phyloP scores from a whole-genome alignment of 805 yeast genomes.

The Zygosaccharomyces lentus region DNA sequence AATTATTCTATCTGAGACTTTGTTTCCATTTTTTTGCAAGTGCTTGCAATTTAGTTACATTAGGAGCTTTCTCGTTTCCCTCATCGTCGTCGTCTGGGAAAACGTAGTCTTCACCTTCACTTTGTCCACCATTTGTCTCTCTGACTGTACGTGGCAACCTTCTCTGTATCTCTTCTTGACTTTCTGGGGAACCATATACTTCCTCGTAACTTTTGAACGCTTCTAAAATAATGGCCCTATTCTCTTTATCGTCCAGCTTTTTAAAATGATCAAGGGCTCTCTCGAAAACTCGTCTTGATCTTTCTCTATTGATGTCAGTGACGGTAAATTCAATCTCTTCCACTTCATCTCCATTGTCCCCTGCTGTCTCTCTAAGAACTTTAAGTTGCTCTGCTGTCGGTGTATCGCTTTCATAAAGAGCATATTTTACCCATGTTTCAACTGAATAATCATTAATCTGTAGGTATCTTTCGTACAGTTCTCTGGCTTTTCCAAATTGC shows the following conservation, averaged over 20 bases:
- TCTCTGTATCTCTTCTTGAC: constrained; percentile 36
- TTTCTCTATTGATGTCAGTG: constrained; percentile 45
- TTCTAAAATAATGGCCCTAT: constrained; percentile 51
- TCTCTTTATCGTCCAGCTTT: constrained; percentile 34
- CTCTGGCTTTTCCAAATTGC: constrained; percentile 53
- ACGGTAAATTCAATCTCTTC: constrained; percentile 47
- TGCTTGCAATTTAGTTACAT: constrained; percentile 38
- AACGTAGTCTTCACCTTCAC: constrained; percentile 50
- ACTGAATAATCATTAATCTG: constrained; percentile 33
- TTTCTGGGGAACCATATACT: constrained; percentile 49
- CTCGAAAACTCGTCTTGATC: constrained; percentile 54
- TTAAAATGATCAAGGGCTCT: constrained; percentile 48
- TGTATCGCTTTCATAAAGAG: constrained; percentile 64
- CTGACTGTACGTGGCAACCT: constrained; percentile 48
- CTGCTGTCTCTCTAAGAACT: constrained; percentile 16
- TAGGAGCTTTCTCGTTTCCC: constrained; percentile 25
- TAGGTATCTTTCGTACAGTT: constrained; percentile 42
- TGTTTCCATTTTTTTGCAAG: constrained; percentile 48
- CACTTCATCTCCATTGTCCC: constrained; percentile 37
- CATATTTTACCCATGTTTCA: constrained; percentile 58
- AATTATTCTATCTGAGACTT: constrained; percentile 1
- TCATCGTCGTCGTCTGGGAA: constrained; percentile 62
- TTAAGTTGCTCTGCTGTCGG: constrained; percentile 44
- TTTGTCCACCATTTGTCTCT: constrained; percentile 42
- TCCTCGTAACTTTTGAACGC: constrained; percentile 63